These are phyloP conservation scores for Mimosa pudica DNA, from an alignment of 306 rosid genomes.

Conservation along the genomic window DNA sequence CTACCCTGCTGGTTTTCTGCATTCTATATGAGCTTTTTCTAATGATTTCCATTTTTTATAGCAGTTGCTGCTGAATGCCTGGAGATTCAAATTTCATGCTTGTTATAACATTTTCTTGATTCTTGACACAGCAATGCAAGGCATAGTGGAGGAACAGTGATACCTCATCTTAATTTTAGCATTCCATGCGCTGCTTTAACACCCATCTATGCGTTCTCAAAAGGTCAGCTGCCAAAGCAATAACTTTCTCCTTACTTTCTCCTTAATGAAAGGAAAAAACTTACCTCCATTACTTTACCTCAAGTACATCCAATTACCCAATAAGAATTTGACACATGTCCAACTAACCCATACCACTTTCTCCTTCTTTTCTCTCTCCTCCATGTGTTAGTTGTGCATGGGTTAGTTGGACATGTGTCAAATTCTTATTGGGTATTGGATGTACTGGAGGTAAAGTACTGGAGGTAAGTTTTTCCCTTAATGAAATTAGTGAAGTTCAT, in stretches of 20 bases:
- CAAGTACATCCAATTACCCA: too few species aligned
- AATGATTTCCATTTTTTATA: neutral
- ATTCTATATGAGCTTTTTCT: neutral
- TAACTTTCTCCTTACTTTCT: too few species aligned
- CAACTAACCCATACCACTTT: too few species aligned
- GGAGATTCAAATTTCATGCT: slow-evolving; percentile 35
- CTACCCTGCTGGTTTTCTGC: neutral
- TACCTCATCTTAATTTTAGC: slow-evolving; percentile 95
- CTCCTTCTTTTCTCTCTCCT: too few species aligned
- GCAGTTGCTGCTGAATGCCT: slow-evolving; percentile 20
- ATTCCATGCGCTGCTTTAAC: slow-evolving; percentile 80
- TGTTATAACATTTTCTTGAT: slow-evolving; percentile 41
- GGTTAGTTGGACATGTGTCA: too few species aligned
- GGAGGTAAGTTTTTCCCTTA: too few species aligned
- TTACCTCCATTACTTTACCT: too few species aligned
- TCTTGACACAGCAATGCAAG: slow-evolving; percentile 80
- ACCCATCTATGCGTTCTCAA: slow-evolving; percentile 68
- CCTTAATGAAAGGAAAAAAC: too few species aligned
- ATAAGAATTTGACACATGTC: too few species aligned
- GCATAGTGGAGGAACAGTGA: slow-evolving; percentile 82
- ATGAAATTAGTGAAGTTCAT: neutral
- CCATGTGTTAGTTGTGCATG: too few species aligned
- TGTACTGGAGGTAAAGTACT: too few species aligned
- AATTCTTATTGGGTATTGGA: too few species aligned
- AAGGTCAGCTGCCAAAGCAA: slow-evolving; percentile 50